These are phyloP conservation scores for Gossypium gossypioides DNA, from an alignment of 441 rosid species.

Conservation along the genomic window DNA sequence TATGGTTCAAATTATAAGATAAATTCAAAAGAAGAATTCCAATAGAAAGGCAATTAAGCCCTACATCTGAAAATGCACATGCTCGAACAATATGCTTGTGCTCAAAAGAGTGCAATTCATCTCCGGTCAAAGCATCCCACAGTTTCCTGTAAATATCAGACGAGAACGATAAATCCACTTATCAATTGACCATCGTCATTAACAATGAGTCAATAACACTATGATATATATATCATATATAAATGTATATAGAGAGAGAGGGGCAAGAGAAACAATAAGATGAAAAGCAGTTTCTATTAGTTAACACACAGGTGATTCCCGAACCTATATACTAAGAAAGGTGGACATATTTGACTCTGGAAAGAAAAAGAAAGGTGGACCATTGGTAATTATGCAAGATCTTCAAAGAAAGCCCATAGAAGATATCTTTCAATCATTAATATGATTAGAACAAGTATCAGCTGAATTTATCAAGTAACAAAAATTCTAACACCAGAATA, in stretches of 20 bases:
- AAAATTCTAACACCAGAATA: not conserved
- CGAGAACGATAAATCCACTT: not conserved
- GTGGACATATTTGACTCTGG: not conserved
- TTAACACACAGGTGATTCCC: not conserved
- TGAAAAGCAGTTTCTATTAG: not conserved
- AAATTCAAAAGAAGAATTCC: not conserved
- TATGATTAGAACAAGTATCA: not conserved
- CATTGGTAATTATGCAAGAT: not conserved
- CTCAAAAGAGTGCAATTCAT: constrained; percentile 83
- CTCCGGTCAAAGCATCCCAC: constrained; percentile 94
- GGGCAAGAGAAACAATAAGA: not conserved
- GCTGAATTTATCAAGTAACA: not conserved
- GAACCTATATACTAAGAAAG: not conserved
- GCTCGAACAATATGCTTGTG: constrained; percentile 97
- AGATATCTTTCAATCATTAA: not conserved
- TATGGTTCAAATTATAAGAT: not conserved
- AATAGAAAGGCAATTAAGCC: constrained; percentile 5
- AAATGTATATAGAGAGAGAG: not conserved
- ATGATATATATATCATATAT: not conserved
- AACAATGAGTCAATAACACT: not conserved
- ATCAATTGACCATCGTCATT: not conserved
- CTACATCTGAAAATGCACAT: constrained; percentile 83
- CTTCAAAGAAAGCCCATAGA: not conserved
- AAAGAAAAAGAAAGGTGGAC: no score
- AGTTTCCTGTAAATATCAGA: constrained; percentile 51